Percentiles rank a stretch among this genome's conserved stretches.
phyloP scores from a whole-genome alignment of 164 flowering plant species.

The Litsea cubeba region DNA sequence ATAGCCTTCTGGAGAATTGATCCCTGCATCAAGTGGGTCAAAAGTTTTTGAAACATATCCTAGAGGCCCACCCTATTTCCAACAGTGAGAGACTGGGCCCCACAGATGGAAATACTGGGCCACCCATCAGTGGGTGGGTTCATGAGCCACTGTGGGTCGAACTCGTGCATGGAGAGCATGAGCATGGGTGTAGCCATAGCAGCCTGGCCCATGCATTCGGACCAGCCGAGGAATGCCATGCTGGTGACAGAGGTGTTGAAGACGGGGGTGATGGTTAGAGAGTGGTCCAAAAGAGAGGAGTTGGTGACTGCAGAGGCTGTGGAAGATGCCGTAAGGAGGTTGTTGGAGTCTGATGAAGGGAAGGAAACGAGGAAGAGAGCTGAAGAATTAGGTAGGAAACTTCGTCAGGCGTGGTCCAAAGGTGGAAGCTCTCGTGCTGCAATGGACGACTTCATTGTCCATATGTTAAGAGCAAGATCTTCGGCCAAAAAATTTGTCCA shows the following conservation, averaged over 20 bases:
- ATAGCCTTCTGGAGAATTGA: too few relatives aligned
- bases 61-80: too few relatives aligned
- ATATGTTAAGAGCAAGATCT: too few relatives aligned
- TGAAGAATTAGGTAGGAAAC: neutral
- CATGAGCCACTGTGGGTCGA: slow-evolving; percentile 63
- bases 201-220: slow-evolving; percentile 82
- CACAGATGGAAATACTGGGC: slow-evolving; percentile 43
- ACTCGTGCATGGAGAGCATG: slow-evolving; percentile 53
- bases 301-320: slow-evolving; percentile 8
- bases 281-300: slow-evolving; percentile 29
- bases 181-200: slow-evolving; percentile 52
- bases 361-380: slow-evolving; percentile 7
- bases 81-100: slow-evolving; percentile 56
- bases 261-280: slow-evolving; percentile 39
- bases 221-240: slow-evolving; percentile 57
- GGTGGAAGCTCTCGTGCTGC: slow-evolving; percentile 2
- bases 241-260: slow-evolving; percentile 38
- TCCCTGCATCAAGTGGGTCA: too few relatives aligned
- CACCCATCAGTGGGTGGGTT: slow-evolving; percentile 47
- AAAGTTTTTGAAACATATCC: too few relatives aligned
- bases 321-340: slow-evolving; percentile 1
- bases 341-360: slow-evolving; percentile 17
- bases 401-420: neutral
- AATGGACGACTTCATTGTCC: slow-evolving; percentile 6
- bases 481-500: too few relatives aligned